These are phyloP conservation scores for Calonectria crousiana DNA, from an alignment of 2,329 filamentous ascomycete species.

Conservation along the genomic window DNA sequence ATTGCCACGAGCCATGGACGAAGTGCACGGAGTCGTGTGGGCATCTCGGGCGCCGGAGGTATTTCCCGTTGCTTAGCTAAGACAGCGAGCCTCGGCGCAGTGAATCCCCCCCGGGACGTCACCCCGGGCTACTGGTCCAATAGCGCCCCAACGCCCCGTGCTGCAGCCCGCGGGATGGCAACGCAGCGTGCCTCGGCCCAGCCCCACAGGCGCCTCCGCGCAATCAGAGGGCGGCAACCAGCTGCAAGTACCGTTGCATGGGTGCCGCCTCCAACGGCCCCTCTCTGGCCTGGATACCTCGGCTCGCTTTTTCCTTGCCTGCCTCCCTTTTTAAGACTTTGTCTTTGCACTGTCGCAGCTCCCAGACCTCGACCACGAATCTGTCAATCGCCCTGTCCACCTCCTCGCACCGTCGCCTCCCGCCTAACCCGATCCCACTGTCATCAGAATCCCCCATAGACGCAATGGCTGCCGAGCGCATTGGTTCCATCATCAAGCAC, in stretches of 20 bases:
- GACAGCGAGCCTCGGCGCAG: background rate
- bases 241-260: constrained; percentile 34
- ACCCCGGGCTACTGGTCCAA: background rate
- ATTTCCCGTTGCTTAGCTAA: background rate
- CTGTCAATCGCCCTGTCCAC: constrained; percentile 7
- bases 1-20: background rate
- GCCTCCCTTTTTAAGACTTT: background rate
- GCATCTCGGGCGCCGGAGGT: background rate
- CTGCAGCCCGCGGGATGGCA: constrained; percentile 27
- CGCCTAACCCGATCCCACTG: background rate
- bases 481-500: constrained; percentile 90
- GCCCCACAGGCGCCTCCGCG: constrained; percentile 40
- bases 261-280: constrained; percentile 38
- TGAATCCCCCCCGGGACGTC: background rate
- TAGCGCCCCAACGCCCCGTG: background rate
- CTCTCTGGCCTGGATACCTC: constrained; percentile 29
- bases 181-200: constrained; percentile 45
- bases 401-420: constrained; percentile 1
- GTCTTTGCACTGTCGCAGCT: background rate
- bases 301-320: constrained; percentile 28
- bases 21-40: background rate
- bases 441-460: background rate
- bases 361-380: constrained; percentile 5
- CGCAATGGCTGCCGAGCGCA: constrained; percentile 85
- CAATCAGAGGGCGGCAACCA: constrained; percentile 6